A percentile compares a stretch with the other conserved stretches of the same genome.
phyloP scores from a whole-genome alignment of 2,329 filamentous ascomycete genomes.

The Gremmenia infestans region DNA sequence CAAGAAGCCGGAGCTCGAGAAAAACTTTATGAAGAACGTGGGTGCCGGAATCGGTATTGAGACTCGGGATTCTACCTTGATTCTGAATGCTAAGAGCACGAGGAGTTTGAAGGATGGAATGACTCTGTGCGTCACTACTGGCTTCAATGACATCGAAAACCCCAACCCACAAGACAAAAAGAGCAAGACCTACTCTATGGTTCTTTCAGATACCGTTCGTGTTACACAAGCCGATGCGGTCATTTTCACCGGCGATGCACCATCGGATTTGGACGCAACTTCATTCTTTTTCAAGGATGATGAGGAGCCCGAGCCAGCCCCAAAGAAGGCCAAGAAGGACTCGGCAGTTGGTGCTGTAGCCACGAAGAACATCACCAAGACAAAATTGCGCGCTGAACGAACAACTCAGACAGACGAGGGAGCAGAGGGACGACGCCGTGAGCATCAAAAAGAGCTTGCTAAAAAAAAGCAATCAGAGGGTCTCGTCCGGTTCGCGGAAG shows the following conservation, averaged over 20 bases:
- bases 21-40: slow-evolving; percentile 89
- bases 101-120: slow-evolving; percentile 89
- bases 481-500: slow-evolving; percentile 77
- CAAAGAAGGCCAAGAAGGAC: slow-evolving; percentile 89
- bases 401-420: slow-evolving; percentile 86
- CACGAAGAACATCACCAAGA: slow-evolving; percentile 92
- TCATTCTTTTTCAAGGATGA: slow-evolving; percentile 99
- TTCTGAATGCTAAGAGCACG: slow-evolving; percentile 82
- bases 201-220: slow-evolving; percentile 89
- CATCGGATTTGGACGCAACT: slow-evolving; percentile 85
- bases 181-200: slow-evolving; percentile 81
- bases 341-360: slow-evolving; percentile 79
- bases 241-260: slow-evolving; percentile 89
- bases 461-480: slow-evolving; percentile 87
- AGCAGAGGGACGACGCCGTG: slow-evolving; percentile 77
- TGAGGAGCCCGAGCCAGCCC: slow-evolving; percentile 76
- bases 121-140: slow-evolving; percentile 88
- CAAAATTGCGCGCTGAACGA: slow-evolving; percentile 84
- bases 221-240: slow-evolving; percentile 74
- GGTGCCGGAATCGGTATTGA: slow-evolving; percentile 92
- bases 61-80: slow-evolving; percentile 74
- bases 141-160: slow-evolving; percentile 86
- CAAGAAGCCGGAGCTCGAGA: slow-evolving; percentile 93
- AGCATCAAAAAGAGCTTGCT: slow-evolving; percentile 88
- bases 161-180: slow-evolving; percentile 82